Base-by-base conservation (phyloP, 495 filamentous ascomycete species). In the Aspergillus heteromorphus region DNA sequence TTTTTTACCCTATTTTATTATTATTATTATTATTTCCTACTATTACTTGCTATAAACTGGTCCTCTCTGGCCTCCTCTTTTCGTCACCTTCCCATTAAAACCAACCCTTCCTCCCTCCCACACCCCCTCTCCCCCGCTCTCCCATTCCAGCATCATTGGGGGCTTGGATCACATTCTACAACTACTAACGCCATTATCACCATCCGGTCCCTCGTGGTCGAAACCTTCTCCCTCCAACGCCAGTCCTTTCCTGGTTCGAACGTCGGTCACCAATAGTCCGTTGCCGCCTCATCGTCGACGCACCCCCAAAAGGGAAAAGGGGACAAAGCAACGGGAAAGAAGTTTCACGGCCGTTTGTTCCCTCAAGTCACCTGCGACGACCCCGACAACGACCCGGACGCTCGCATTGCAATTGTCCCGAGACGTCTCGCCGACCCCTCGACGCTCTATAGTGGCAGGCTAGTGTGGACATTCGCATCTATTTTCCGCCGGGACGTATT, bases 91-190 rank as follows among this genome's bases (percentile, higher is more conserved):
- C 18, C 49, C 55, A 47, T 29, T 47, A 47, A 47, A 51, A n/a
- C n/a, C n/a, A n/a, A n/a, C n/a, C n/a, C n/a, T 30, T 38, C 45
- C 58, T 38, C 51, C 53, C 23, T 45, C 49, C 50, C n/a, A n/a
- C n/a, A n/a, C n/a, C n/a, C n/a, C n/a, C n/a, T n/a, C n/a, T n/a
- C n/a, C 34, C 34, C 31, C 42, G 48, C 42, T 14, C 48, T 6
- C 47, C 31, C 25, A 29, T 25, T n/a, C 43, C 21, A 30, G 43
- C 43, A 10, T 17, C 43, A 16, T 47, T 17, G 27, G 43, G 43
- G 43, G 21, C 21, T 27, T 17, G 20, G 14, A n/a, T 47, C 23
- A 45, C 20, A 20, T 31, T 23, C 41, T 45, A 45, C 41, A 8
- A 45, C 41, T 45, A 18, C 41, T 45, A 30, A 17, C 4, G 3